These are phyloP conservation scores for Psidium friedrichsthalianum DNA, from an alignment of 345 rosid genomes.

Conservation along the genomic window DNA sequence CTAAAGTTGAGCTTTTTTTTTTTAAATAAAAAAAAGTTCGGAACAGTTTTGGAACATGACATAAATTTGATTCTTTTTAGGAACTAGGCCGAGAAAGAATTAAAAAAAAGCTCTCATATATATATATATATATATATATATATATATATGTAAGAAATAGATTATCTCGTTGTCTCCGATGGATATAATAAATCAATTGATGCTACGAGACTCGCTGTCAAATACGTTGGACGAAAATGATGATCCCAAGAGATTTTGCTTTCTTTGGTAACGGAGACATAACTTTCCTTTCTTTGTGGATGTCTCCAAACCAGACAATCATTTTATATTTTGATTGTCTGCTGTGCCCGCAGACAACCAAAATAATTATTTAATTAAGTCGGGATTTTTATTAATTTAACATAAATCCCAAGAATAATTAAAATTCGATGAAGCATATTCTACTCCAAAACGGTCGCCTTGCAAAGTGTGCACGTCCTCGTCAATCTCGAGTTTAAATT, in stretches of 20 bases:
- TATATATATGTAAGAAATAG: background rate
- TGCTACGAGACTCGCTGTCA: background rate
- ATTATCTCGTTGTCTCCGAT: background rate
- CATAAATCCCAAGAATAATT: background rate
- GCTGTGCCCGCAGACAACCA: background rate
- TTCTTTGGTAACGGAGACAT: background rate
- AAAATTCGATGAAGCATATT: background rate
- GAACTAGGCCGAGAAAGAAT: no score
- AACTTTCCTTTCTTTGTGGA: background rate
- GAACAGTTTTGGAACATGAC: accelerated
- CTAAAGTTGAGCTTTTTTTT: no score
- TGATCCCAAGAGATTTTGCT: background rate
- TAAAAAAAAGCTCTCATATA: no score
- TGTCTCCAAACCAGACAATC: background rate
- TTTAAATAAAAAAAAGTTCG: no score
- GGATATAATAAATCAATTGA: background rate
- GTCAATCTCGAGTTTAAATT: background rate
- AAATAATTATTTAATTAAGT: background rate
- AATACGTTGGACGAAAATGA: background rate
- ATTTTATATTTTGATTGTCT: background rate
- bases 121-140: no score
- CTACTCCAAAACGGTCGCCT: background rate
- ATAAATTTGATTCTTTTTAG: no score
- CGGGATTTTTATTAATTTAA: background rate
- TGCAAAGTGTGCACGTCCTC: background rate